Evolutionary conservation across 495 filamentous ascomycete genomes (phyloP).

Genomic region (Penicillium pulvis): DNA sequence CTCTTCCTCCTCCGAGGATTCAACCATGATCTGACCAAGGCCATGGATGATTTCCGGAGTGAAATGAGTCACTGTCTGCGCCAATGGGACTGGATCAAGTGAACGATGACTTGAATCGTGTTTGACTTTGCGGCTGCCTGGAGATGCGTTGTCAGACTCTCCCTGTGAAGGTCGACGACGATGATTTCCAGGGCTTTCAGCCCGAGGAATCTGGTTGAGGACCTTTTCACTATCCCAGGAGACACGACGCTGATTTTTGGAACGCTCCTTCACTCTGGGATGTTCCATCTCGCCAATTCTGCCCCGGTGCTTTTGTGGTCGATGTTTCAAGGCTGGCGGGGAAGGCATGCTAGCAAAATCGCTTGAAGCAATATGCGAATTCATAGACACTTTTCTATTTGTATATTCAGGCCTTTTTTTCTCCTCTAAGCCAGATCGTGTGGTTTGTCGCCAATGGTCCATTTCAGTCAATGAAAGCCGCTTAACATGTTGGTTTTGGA

Average conservation of each 20-base stretch:
- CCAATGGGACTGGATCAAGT: slow-evolving; percentile 20
- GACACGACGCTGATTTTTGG: slow-evolving; percentile 42
- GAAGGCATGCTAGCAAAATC: slow-evolving; percentile 39
- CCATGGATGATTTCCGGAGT: slow-evolving; percentile 44
- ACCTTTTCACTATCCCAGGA: slow-evolving; percentile 50
- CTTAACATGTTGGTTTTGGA: slow-evolving; percentile 44
- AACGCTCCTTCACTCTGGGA: slow-evolving; percentile 22
- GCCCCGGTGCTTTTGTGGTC: slow-evolving; percentile 46
- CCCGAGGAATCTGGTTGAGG: slow-evolving; percentile 30
- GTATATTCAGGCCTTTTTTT: slow-evolving; percentile 35
- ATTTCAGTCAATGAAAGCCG: slow-evolving; percentile 42
- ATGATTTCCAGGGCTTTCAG: slow-evolving; percentile 14
- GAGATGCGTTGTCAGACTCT: slow-evolving; percentile 19
- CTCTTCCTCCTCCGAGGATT: slow-evolving; percentile 40
- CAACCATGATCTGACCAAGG: slow-evolving; percentile 36
- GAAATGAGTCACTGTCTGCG: slow-evolving; percentile 48
- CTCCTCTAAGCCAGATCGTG: slow-evolving; percentile 37
- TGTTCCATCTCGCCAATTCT: slow-evolving; percentile 29
- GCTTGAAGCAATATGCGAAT: slow-evolving; percentile 27
- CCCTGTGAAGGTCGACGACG: slow-evolving; percentile 6
- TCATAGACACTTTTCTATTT: slow-evolving; percentile 34
- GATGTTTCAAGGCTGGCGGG: slow-evolving; percentile 47
- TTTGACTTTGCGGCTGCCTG: slow-evolving; percentile 26
- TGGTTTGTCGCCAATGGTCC: slow-evolving; percentile 39
- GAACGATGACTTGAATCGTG: slow-evolving; percentile 11